Evolutionary conservation across 2,329 filamentous ascomycete genomes (phyloP), one percentile per base, ranked within the genome.

Genomic region (Microsporum canis): DNA sequence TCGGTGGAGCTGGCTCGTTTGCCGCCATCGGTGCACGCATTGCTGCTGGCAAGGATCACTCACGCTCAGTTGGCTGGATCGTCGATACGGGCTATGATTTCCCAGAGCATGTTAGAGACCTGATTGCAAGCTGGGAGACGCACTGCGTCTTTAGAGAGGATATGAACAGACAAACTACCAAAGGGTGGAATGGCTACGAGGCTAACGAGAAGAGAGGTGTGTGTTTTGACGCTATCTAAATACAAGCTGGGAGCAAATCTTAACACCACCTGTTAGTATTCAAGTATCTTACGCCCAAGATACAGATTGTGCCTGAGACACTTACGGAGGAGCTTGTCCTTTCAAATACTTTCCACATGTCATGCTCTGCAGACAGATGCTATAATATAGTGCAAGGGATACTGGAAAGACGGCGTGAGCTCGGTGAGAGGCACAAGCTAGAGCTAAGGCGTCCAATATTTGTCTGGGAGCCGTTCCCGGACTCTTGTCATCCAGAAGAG

Each of bases 401-500:
- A 62, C 77, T 85, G 3, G 75, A 78, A 3, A 71, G 77, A 53
- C 80, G 84, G 57, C 67, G 73, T 38, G 68, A 71, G 49, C 64
- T 77, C 38, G 68, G 63, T 14, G 63, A 64, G 45, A 63, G 66
- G 38, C 67, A 66, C 43, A 68, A 69, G 47, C 61, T 70, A 61
- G 49, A 73, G 12, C 64, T 73, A 0, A 63, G 66, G 0, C 81
- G 82, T 56, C 88, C 91, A 0, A 74, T 91, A 5, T 89, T 96
- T 71, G 84, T 97, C 59, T 99, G 92, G 92, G 94, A 99, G 72
- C 94, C 94, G 0, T 88, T 96, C 0, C 94, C 94, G 1, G 90
- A 96, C 73, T 80, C 89, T 0, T 96, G 91, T 72, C 86, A 82
- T 0, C 85, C 89, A 0, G 83, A 85, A 38, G 79, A 86, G 64